Evolutionary conservation across 2,329 filamentous ascomycete genomes (phyloP).

Genomic region (Fusarium burgessii): DNA sequence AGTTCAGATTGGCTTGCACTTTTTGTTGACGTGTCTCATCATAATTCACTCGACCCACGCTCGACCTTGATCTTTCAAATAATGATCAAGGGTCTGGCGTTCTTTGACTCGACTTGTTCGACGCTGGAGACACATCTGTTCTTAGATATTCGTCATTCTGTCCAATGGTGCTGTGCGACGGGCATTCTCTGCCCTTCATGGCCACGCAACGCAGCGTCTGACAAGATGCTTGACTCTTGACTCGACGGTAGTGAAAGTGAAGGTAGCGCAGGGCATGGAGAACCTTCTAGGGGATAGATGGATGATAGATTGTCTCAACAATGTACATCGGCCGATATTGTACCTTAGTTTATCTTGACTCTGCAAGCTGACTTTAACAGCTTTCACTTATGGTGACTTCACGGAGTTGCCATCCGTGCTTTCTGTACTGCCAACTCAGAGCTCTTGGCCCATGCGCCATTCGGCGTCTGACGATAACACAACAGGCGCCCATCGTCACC

Average conservation of each 20-base stretch:
- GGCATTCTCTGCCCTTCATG: background rate
- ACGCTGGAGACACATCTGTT: background rate
- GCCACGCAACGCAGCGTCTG: background rate
- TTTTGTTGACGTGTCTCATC: background rate
- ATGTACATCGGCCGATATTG: background rate
- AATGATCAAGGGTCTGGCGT: background rate
- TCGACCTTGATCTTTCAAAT: background rate
- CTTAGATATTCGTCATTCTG: background rate
- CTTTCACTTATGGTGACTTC: constrained; percentile 5
- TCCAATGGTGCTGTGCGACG: background rate
- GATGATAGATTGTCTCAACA: too few relatives aligned
- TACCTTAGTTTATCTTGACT: background rate
- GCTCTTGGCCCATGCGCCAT: constrained; percentile 70
- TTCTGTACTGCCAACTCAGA: constrained; percentile 70
- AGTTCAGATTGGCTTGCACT: background rate
- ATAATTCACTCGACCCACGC: background rate
- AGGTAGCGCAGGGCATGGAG: background rate
- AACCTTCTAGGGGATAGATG: background rate
- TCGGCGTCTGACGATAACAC: constrained; percentile 70
- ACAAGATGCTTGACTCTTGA: background rate
- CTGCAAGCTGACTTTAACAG: background rate
- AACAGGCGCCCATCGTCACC: constrained; percentile 79
- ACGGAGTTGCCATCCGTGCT: constrained; percentile 63
- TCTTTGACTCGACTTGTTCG: background rate
- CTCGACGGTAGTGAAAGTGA: background rate